Conservation (phyloP, 2,329 filamentous ascomycete species). For the Phoma sp. region DNA sequence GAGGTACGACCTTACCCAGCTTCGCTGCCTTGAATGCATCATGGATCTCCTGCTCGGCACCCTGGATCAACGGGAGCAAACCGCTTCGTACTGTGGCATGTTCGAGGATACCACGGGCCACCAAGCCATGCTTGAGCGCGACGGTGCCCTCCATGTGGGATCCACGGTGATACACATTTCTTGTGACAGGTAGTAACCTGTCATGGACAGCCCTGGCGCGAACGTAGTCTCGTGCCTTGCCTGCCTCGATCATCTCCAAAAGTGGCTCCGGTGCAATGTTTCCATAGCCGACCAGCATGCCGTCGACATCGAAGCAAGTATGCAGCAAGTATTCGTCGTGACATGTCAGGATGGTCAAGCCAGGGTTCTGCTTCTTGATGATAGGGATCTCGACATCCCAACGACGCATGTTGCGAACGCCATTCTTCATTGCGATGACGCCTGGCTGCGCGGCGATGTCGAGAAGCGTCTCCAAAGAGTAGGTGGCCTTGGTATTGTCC, state of each 20-base stretch:
- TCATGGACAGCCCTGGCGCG: constrained; percentile 60
- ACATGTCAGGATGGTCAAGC: constrained; percentile 60
- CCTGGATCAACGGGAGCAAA: constrained; percentile 54
- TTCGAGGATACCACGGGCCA: constrained; percentile 58
- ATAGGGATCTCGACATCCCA: constrained; percentile 65
- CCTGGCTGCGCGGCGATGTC: constrained; percentile 62
- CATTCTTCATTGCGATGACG: constrained; percentile 65
- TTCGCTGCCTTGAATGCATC: constrained; percentile 48
- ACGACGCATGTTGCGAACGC: constrained; percentile 64
- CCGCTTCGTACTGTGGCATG: constrained; percentile 61
- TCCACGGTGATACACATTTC: constrained; percentile 62
- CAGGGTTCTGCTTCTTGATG: constrained; percentile 58
- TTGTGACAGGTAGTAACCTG: constrained; percentile 59
- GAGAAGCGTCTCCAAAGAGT: constrained; percentile 60
- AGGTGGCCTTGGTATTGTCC: constrained; percentile 62
- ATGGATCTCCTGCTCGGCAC: constrained; percentile 55
- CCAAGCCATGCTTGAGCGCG: constrained; percentile 59
- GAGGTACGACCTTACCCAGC: constrained; percentile 43
- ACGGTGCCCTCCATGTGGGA: constrained; percentile 65
- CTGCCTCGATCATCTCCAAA: constrained; percentile 60
- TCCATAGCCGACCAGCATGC: constrained; percentile 63
- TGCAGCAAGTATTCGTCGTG: constrained; percentile 63
- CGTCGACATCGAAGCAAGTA: constrained; percentile 61
- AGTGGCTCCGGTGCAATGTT: constrained; percentile 61
- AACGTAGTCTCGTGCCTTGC: constrained; percentile 59